A percentile compares a stretch with the other conserved stretches of the same genome.
Conservation (phyloP, 768 basidiomycete species). For the Tulasnella sp. region DNA sequence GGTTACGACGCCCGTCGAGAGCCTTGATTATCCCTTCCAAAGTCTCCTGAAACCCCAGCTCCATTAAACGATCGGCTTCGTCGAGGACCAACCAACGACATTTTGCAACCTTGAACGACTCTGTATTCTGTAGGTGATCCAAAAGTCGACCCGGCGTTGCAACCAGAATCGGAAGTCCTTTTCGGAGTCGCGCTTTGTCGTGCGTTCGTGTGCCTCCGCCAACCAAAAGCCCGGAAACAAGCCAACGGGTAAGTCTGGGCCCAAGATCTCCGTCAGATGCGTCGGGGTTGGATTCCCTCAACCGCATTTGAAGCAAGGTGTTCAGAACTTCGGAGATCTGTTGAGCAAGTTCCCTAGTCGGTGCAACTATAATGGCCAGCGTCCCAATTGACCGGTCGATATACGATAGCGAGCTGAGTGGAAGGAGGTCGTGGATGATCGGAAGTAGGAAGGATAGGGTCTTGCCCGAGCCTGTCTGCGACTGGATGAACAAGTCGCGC, state of each 20-base stretch:
- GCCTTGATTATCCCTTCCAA: slow-evolving; percentile 84
- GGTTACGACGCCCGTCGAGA: slow-evolving; percentile 73
- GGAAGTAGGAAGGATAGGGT: slow-evolving; percentile 90
- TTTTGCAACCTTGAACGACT: slow-evolving; percentile 87
- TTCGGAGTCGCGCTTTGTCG: slow-evolving; percentile 92
- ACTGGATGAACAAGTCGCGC: slow-evolving; percentile 88
- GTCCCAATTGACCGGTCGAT: slow-evolving; percentile 95
- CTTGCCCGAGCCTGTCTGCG: slow-evolving; percentile 96
- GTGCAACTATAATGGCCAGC: slow-evolving; percentile 88
- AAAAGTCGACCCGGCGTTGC: slow-evolving; percentile 92
- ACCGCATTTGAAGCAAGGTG: slow-evolving; percentile 67
- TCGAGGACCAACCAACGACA: slow-evolving; percentile 95
- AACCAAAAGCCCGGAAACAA: slow-evolving; percentile 87
- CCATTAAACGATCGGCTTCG: slow-evolving; percentile 97
- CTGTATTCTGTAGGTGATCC: slow-evolving; percentile 94
- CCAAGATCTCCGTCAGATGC: slow-evolving; percentile 43
- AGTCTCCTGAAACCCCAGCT: slow-evolving; percentile 95
- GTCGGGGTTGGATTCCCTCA: slow-evolving; percentile 44
- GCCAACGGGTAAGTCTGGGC: slow-evolving; percentile 71
- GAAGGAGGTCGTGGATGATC: slow-evolving; percentile 90
- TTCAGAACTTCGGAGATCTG: slow-evolving; percentile 97
- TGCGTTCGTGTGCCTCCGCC: slow-evolving; percentile 93
- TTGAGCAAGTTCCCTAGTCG: slow-evolving; percentile 92
- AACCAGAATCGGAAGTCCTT: slow-evolving; percentile 92
- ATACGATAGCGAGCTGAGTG: slow-evolving; percentile 81